phyloP scores from a whole-genome alignment of 78 protist genomes.

The Monocercomonoides exilis region DNA sequence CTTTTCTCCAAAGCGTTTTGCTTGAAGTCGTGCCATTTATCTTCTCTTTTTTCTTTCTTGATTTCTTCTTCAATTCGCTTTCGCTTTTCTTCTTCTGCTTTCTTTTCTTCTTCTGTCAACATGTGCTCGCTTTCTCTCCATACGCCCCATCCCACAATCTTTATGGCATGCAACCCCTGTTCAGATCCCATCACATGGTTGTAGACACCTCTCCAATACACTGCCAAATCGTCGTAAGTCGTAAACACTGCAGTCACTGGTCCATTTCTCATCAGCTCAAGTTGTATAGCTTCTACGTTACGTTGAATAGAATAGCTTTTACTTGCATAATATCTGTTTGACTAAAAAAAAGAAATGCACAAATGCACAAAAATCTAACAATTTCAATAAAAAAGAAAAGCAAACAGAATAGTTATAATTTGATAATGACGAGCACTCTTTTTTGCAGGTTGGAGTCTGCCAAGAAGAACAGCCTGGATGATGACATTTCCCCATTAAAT shows the following conservation, averaged over 20 bases:
- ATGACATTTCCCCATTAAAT: conserved; percentile 1
- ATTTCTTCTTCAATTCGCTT: too few relatives aligned
- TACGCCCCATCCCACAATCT: too few relatives aligned
- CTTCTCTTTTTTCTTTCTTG: too few relatives aligned
- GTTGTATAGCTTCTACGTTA: neutral
- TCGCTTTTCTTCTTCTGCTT: too few relatives aligned
- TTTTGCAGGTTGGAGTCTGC: neutral
- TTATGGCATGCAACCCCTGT: too few relatives aligned
- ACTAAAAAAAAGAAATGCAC: neutral
- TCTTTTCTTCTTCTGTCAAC: too few relatives aligned
- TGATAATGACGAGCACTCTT: neutral
- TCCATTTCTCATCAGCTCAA: neutral
- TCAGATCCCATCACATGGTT: too few relatives aligned
- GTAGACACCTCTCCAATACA: neutral
- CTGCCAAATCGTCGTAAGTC: neutral
- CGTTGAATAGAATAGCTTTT: neutral
- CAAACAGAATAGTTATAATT: neutral
- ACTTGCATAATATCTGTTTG: neutral
- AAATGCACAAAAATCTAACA: neutral
- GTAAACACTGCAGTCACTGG: neutral
- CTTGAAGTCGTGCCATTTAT: too few relatives aligned
- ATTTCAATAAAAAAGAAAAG: neutral
- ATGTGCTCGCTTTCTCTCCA: too few relatives aligned
- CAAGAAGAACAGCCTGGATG: conserved; percentile 11
- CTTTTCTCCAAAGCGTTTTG: too few relatives aligned